phyloP scores from a whole-genome alignment of 768 basidiomycete species.

The Phlebiopsis gigantea region DNA sequence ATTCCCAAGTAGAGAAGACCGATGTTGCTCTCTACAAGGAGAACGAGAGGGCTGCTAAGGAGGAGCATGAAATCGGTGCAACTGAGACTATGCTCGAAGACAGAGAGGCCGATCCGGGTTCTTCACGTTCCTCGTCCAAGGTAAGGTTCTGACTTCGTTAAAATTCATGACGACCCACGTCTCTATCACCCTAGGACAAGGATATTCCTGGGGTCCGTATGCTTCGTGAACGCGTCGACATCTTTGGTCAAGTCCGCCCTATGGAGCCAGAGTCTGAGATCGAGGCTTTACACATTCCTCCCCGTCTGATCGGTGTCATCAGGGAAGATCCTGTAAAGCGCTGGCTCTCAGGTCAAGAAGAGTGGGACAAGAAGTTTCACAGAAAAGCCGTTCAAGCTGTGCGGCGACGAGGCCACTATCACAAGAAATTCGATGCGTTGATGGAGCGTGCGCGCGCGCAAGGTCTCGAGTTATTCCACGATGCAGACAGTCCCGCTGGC shows the following conservation, averaged over 20 bases:
- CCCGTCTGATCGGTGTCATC: slow-evolving; percentile 60
- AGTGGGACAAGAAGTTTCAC: slow-evolving; percentile 56
- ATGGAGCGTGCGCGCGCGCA: slow-evolving; percentile 41
- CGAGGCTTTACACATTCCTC: slow-evolving; percentile 44
- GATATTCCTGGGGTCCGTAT: slow-evolving; percentile 33
- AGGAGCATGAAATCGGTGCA: slow-evolving; percentile 14
- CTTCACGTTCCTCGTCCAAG: background rate
- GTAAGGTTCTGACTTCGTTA: no score
- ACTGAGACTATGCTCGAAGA: background rate
- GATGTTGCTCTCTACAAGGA: slow-evolving; percentile 26
- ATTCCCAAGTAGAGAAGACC: slow-evolving; percentile 1
- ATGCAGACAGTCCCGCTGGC: slow-evolving; percentile 3
- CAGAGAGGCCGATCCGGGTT: background rate
- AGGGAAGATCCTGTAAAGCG: slow-evolving; percentile 66
- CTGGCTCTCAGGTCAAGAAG: slow-evolving; percentile 57
- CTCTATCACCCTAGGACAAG: background rate
- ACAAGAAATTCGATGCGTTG: slow-evolving; percentile 39
- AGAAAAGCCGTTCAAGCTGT: slow-evolving; percentile 36
- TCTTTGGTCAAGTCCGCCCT: slow-evolving; percentile 50
- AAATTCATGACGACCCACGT: no score
- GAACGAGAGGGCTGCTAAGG: slow-evolving; percentile 24
- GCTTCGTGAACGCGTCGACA: slow-evolving; percentile 72
- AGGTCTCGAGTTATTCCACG: slow-evolving; percentile 33
- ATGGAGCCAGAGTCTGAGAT: slow-evolving; percentile 61
- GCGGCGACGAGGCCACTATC: slow-evolving; percentile 38